These are phyloP conservation scores for Podospora tetraspora DNA, from an alignment of 495 filamentous ascomycete genomes.

Conservation along the genomic window DNA sequence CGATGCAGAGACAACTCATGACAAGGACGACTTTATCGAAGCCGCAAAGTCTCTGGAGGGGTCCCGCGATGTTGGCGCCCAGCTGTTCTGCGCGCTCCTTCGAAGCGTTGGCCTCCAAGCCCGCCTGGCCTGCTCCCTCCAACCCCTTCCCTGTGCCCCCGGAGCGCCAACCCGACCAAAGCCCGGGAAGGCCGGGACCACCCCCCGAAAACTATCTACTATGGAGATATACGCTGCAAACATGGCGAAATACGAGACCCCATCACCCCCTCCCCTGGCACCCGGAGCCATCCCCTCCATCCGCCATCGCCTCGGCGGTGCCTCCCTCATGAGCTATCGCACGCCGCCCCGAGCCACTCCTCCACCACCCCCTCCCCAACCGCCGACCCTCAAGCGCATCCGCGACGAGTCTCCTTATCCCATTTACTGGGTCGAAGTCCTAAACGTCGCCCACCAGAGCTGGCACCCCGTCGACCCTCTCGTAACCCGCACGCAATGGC, in stretches of 20 bases:
- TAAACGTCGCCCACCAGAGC: slow-evolving; percentile 76
- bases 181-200: slow-evolving; percentile 31
- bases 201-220: slow-evolving; percentile 21
- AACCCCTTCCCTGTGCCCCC: slow-evolving; percentile 68
- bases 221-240: slow-evolving; percentile 30
- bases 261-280: not conserved
- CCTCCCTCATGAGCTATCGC: slow-evolving; percentile 36
- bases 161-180: slow-evolving; percentile 47
- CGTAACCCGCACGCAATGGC: slow-evolving; percentile 69
- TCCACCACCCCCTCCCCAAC: slow-evolving; percentile 19
- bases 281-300: slow-evolving; percentile 22
- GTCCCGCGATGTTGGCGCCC: slow-evolving; percentile 83
- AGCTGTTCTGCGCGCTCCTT: slow-evolving; percentile 83
- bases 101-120: slow-evolving; percentile 71
- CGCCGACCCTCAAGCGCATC: slow-evolving; percentile 35
- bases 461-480: slow-evolving; percentile 87
- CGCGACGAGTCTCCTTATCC: slow-evolving; percentile 64
- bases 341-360: slow-evolving; percentile 27
- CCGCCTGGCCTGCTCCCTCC: slow-evolving; percentile 89
- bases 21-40: slow-evolving; percentile 62
- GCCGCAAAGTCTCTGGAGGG: slow-evolving; percentile 63
- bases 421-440: slow-evolving; percentile 90
- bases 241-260: slow-evolving; percentile 30
- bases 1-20: slow-evolving; percentile 49
- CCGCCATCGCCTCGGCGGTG: slow-evolving; percentile 39